These are phyloP conservation scores for Talaromyces sp. DNA, from an alignment of 2,329 filamentous ascomycete genomes.

Conservation along the genomic window DNA sequence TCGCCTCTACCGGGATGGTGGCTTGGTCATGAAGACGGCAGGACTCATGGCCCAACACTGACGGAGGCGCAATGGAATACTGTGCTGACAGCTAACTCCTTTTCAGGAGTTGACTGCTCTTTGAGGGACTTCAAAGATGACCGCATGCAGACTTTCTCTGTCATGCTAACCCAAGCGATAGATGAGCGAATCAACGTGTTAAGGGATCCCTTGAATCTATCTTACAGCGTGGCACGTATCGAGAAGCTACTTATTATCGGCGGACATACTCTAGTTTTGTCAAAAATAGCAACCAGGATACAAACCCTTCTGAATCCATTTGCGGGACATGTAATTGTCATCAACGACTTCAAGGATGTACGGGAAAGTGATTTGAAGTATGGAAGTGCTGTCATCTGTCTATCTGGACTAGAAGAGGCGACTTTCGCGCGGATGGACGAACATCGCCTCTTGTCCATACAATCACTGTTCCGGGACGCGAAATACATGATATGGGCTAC, in stretches of 20 bases:
- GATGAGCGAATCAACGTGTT: slow-evolving; percentile 3
- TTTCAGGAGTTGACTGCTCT: slow-evolving; percentile 8
- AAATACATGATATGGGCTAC: slow-evolving; percentile 13
- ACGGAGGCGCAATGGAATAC: slow-evolving; percentile 16
- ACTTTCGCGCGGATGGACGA: neutral
- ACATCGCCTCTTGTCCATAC: slow-evolving; percentile 3
- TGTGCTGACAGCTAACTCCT: neutral
- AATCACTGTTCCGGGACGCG: slow-evolving; percentile 16
- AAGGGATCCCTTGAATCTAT: slow-evolving; percentile 1
- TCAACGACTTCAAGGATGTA: neutral
- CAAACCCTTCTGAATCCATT: neutral
- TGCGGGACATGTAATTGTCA: neutral
- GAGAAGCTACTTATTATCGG: slow-evolving; percentile 4
- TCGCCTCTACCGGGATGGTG: slow-evolving; percentile 19
- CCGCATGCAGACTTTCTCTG: neutral
- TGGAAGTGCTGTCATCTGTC: neutral
- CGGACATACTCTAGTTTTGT: neutral
- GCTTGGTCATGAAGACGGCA: slow-evolving; percentile 21
- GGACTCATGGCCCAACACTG: neutral
- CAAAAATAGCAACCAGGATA: neutral
- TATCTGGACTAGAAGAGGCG: slow-evolving; percentile 7
- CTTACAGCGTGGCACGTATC: neutral
- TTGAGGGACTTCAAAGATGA: slow-evolving; percentile 6
- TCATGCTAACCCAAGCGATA: slow-evolving; percentile 10
- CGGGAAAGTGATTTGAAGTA: neutral